Base-by-base conservation (phyloP, 306 rosid species). In the Dalbergia cochinchinensis region DNA sequence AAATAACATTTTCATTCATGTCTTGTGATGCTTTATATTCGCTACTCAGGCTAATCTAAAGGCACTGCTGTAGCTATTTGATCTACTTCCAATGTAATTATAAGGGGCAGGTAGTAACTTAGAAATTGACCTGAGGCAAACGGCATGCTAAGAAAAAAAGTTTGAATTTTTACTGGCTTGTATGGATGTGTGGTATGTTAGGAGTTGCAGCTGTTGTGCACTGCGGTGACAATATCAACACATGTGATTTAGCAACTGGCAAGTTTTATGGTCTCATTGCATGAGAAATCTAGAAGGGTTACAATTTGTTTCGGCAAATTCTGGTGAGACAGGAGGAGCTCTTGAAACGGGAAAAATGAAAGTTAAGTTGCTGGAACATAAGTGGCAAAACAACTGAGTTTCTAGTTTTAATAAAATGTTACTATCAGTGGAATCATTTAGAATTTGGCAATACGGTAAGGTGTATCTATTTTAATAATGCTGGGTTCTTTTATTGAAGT, bases 261-360 rank as follows among this genome's bases (percentile, higher is more conserved):
- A 22, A 22, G 35, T 59, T 59, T 59, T 59, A 12, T 59, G 10
- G 45, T 62, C 68, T 62, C 44, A 37, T 37, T 65, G 48, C 26
- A 65, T 65, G 70, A 65, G 70, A 39, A 65, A 37, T 41, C 51
- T 65, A 65, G 31, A 33, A 65, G 71, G 71, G 31, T 39, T 8
- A n/a, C 20, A 34, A 14, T 5, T 6, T 13, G 19, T 63, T 39
- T 65, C 15, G 20, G 1, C 16, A 18, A 18, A 18, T 41, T 65
- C 3, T 66, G 34, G 8, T 41, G 18, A 6, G 71, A 19, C 5
- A 42, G 37, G 42, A 19, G 16, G 11, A 41, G 71, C 53, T 41
- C 5, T 66, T 18, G 39, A 42, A 18, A 16, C 14, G 2, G 19
- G 16, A 11, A 44, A 67, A 67, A 16, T 4, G 18, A 42, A 18